A percentile compares a stretch with the other conserved stretches of the same genome.
phyloP scores from a whole-genome alignment of 2,329 filamentous ascomycete species.

The Microsporum canis region DNA sequence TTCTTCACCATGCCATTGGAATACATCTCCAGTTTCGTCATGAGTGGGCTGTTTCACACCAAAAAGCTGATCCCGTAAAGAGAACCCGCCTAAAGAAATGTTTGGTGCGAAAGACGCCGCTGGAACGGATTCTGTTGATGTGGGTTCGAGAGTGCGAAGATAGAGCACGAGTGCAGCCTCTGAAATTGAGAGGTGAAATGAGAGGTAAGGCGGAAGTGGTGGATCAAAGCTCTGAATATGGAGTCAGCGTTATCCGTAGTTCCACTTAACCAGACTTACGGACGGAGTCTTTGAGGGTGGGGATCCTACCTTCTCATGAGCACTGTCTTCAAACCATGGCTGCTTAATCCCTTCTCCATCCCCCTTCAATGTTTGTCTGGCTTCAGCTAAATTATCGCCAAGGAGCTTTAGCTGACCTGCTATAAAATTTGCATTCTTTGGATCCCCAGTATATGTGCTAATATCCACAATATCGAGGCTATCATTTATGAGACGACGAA shows the following conservation, averaged over 20 bases:
- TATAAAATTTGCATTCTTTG: conserved; percentile 47
- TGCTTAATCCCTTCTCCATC: conserved; percentile 38
- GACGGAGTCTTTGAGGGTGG: background rate
- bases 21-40: conserved; percentile 69
- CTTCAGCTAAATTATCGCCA: conserved; percentile 51
- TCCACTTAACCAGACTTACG: background rate
- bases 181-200: conserved; percentile 57
- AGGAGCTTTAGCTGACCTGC: conserved; percentile 47
- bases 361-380: conserved; percentile 48
- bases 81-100: conserved; percentile 49
- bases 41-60: conserved; percentile 49
- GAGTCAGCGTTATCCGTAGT: background rate
- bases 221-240: conserved; percentile 42
- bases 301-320: conserved; percentile 45
- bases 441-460: conserved; percentile 59
- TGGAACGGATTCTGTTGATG: conserved; percentile 44
- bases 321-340: conserved; percentile 46
- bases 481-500: conserved; percentile 68
- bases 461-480: conserved; percentile 74
- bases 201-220: conserved; percentile 54
- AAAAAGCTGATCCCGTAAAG: conserved; percentile 46
- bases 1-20: conserved; percentile 56
- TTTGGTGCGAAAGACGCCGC: conserved; percentile 57
- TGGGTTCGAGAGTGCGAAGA: conserved; percentile 59
- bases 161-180: conserved; percentile 60